Percentiles rank a stretch among this genome's conserved stretches.
Evolutionary conservation across 176 grass and related monocot genomes (phyloP).

Genomic region (Rhynchospora tenuis): DNA sequence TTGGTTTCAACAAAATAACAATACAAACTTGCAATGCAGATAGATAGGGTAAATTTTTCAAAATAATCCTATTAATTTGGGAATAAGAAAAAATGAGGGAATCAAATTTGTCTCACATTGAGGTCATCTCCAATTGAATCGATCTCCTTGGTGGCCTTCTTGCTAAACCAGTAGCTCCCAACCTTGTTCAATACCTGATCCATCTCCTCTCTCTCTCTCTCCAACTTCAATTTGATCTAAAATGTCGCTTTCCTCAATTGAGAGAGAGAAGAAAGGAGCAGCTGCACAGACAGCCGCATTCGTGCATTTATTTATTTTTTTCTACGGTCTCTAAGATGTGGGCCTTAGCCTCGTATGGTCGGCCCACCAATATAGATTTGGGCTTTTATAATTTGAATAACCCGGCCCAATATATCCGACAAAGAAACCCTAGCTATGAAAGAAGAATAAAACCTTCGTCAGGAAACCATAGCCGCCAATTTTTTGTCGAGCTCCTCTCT

Average conservation of each 20-base stretch:
- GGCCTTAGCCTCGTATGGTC: background rate
- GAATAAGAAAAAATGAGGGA: background rate
- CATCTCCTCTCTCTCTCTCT: constrained; percentile 34
- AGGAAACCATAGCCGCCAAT: background rate
- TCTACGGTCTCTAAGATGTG: background rate
- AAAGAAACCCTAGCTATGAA: background rate
- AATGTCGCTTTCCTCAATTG: background rate
- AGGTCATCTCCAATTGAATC: constrained; percentile 83
- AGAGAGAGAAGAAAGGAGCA: constrained; percentile 15
- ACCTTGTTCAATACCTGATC: constrained; percentile 91
- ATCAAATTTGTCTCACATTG: constrained; percentile 37
- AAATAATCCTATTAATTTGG: background rate
- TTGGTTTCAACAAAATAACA: background rate
- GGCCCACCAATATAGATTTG: background rate
- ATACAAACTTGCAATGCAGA: background rate
- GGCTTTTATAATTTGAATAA: background rate
- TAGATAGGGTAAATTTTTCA: background rate
- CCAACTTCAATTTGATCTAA: constrained; percentile 2
- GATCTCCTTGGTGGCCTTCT: constrained; percentile 89
- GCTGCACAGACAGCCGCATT: background rate
- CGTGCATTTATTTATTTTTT: background rate
- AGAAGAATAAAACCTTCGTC: background rate
- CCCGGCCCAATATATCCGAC: background rate
- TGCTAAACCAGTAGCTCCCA: constrained; percentile 88
- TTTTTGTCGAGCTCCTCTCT: background rate